Evolutionary conservation across 345 rosid genomes (phyloP).

Genomic region (Lepidium didymum): DNA sequence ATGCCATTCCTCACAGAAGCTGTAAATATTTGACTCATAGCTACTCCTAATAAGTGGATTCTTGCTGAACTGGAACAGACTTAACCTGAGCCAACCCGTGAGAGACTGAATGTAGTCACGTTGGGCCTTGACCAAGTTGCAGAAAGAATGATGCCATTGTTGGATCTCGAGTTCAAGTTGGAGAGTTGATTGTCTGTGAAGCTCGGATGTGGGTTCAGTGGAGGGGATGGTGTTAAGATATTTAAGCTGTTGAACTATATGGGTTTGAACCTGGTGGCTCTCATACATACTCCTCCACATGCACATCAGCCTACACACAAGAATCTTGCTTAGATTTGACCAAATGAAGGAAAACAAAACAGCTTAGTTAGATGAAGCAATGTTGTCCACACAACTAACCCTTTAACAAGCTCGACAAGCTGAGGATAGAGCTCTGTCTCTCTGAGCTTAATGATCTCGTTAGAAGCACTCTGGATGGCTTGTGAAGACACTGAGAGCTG

Average conservation of each 20-base stretch:
- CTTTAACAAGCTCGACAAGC: conserved; percentile 78
- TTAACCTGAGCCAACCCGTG: conserved; percentile 88
- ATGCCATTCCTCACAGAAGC: conserved; percentile 86
- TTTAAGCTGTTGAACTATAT: conserved; percentile 94
- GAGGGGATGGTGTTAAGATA: conserved; percentile 84
- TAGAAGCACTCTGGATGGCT: conserved; percentile 71
- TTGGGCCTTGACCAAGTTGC: conserved; percentile 70
- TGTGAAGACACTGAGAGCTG: conserved; percentile 76
- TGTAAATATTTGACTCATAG: conserved; percentile 72
- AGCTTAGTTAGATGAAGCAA: neutral
- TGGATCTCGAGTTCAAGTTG: conserved; percentile 90
- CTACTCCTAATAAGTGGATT: conserved; percentile 38
- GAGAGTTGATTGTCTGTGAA: conserved; percentile 82
- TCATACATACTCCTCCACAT: conserved; percentile 99
- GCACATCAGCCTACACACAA: conserved; percentile 57
- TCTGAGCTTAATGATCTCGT: conserved; percentile 76
- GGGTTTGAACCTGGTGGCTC: conserved; percentile 94
- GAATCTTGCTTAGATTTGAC: neutral
- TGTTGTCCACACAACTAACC: conserved; percentile 39
- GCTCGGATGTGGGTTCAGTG: conserved; percentile 78
- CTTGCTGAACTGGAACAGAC: conserved; percentile 84
- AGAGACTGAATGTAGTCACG: conserved; percentile 82
- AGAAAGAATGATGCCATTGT: conserved; percentile 90
- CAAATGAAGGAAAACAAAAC: neutral
- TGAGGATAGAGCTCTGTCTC: conserved; percentile 85